Base-by-base conservation (phyloP, 352 stramenopile species). In the Globisporangium solare region DNA sequence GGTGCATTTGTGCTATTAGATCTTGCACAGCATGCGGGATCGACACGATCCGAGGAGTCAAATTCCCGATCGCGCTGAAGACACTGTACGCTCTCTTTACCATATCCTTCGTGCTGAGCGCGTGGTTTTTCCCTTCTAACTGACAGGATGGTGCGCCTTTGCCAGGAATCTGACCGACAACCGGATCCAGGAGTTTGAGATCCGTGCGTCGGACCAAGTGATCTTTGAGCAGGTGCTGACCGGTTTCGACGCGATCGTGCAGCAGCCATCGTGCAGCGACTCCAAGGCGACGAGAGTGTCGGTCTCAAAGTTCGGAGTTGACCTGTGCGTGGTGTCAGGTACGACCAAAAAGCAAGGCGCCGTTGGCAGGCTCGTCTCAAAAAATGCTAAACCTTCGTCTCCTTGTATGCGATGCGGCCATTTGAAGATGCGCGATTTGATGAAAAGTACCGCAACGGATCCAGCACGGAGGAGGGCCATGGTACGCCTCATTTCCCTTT, bases 1-100 rank as follows among this genome's bases (percentile, higher is more conserved):
- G 15, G 24, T 21, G 0, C 47, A 35, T 54, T n/a, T 56, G n/a
- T n/a, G 1, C 4, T 46, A 54, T 5, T 45, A 68, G 56, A 3
- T 50, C 63, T 2, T 74, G 52, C 32, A 62, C 24, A 40, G 46
- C 67, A 31, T 67, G 60, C 20, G 24, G 18, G 6, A 57, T 75
- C 45, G 47, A 57, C 1, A 22, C 59, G 20, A 54, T 75, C 43
- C 50, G 35, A 27, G 67, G 67, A 15, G 64, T 74, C 18, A 40
- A 52, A 12, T 64, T 74, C 17, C 67, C 68, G 11, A 63, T 64
- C 18, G 66, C 60, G 11, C 65, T 85, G 20, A 69, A 60, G n/a
- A 70, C 45, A 42, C 18, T 85, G 74, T 82, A 56, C 47, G 46
- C 31, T 24, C n/a, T 5, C 8, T 42, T 0, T 62, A 22, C 77